Conservation (phyloP, 345 rosid genomes). For the Trapa bicornis region DNA sequence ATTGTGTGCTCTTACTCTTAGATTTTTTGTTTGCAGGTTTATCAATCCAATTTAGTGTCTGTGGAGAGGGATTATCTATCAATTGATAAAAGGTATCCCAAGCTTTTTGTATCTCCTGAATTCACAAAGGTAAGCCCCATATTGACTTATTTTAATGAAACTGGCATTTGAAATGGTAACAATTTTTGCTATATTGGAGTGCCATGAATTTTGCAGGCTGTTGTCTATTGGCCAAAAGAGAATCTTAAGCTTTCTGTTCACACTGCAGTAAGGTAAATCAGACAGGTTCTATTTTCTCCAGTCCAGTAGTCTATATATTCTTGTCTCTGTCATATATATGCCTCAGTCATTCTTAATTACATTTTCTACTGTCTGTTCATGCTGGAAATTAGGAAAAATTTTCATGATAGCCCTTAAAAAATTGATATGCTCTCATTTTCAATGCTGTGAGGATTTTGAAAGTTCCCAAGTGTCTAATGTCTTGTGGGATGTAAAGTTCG, state of each 20-base stretch:
- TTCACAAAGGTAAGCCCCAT: conserved; percentile 56
- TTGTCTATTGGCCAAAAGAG: conserved; percentile 74
- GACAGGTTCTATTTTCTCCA: background rate
- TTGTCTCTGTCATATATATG: background rate
- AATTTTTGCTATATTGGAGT: background rate
- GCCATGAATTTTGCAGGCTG: conserved; percentile 32
- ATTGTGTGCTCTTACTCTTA: background rate
- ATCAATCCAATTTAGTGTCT: conserved; percentile 48
- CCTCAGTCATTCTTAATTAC: background rate
- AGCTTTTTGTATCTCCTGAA: conserved; percentile 65
- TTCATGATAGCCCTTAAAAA: background rate
- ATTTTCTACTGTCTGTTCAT: background rate
- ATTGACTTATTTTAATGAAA: conserved; percentile 1
- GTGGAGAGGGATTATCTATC: conserved; percentile 72
- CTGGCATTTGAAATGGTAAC: background rate
- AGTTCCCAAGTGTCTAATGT: background rate
- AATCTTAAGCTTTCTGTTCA: conserved; percentile 60
- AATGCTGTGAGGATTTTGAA: background rate
- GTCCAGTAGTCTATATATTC: background rate
- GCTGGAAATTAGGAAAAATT: background rate
- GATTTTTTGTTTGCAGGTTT: conserved; percentile 43
- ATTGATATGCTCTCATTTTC: background rate
- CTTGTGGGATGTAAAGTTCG: background rate
- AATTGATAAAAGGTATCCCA: conserved; percentile 64
- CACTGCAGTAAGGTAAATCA: conserved; percentile 64